Evolutionary conservation across 768 basidiomycete genomes (phyloP).

Genomic region (Xanthoconium purpureum): DNA sequence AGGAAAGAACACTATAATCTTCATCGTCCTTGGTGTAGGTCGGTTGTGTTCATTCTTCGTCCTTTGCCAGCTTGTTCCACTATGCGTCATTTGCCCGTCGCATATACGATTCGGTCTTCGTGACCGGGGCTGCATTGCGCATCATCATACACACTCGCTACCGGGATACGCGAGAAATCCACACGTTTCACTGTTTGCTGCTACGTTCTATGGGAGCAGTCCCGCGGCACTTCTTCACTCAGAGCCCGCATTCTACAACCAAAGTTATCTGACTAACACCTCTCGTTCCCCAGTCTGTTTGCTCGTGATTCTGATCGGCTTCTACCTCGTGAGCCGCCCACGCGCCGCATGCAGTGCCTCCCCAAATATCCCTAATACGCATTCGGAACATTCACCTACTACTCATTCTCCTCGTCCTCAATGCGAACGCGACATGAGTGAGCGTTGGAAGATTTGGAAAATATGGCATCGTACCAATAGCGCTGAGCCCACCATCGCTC

Average conservation of each 20-base stretch:
- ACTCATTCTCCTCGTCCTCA: neutral
- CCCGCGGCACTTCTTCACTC: neutral
- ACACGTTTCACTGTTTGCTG: neutral
- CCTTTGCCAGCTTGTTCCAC: neutral
- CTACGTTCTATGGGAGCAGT: neutral
- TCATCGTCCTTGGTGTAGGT: conserved; percentile 27
- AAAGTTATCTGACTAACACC: conserved; percentile 9
- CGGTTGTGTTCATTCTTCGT: conserved; percentile 11
- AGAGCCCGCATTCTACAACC: neutral
- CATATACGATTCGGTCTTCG: neutral
- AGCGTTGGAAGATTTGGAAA: conserved; percentile 19
- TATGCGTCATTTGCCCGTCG: conserved; percentile 1
- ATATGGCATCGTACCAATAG: conserved; percentile 3
- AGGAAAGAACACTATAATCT: conserved; percentile 17
- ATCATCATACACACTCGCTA: neutral
- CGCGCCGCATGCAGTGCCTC: conserved; percentile 3
- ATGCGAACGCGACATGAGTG: neutral
- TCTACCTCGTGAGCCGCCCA: conserved; percentile 25
- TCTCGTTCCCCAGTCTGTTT: conserved; percentile 21
- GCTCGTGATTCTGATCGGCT: conserved; percentile 23
- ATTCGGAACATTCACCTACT: neutral
- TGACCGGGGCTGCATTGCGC: neutral
- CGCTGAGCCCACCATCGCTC: neutral
- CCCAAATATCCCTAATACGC: neutral
- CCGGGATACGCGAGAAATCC: neutral